phyloP scores from a whole-genome alignment of 2,329 filamentous ascomycete genomes.

The Fusarium transvaalense region DNA sequence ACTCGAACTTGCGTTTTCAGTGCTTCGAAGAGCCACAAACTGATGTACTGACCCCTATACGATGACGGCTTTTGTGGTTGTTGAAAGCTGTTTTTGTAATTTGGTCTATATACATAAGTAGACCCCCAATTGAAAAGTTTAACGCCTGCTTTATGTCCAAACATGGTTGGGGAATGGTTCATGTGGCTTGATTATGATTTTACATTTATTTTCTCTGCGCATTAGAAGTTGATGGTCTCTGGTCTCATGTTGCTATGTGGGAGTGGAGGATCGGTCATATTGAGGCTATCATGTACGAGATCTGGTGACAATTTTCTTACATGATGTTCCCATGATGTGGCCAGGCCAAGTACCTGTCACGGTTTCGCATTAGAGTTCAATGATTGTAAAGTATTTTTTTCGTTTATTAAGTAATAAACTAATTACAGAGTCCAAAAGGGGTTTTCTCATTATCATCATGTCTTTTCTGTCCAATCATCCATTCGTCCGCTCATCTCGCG shows the following conservation, averaged over 20 bases:
- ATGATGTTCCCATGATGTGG: neutral
- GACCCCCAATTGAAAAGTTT: neutral
- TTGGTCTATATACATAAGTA: neutral
- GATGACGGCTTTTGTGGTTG: constrained; percentile 35
- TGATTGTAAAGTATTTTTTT: constrained; percentile 12
- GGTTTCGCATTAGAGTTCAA: neutral
- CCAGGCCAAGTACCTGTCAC: neutral
- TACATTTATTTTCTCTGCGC: neutral
- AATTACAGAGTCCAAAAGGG: constrained; percentile 21
- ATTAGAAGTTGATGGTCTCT: no score
- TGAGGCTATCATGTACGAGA: neutral
- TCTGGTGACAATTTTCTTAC: neutral
- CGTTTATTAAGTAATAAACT: constrained; percentile 33
- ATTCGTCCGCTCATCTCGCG: constrained; percentile 11
- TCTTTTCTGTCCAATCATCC: constrained; percentile 35
- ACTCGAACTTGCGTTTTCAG: constrained; percentile 46
- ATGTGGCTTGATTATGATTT: neutral
- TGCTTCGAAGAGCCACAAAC: constrained; percentile 42
- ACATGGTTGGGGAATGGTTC: neutral
- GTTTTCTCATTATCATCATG: constrained; percentile 37
- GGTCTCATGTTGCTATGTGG: neutral
- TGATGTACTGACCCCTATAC: constrained; percentile 45
- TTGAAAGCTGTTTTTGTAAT: neutral
- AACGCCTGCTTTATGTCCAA: neutral
- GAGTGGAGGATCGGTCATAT: neutral